These are phyloP conservation scores for Colletotrichum lentis DNA, from an alignment of 2,329 filamentous ascomycete genomes.

Conservation along the genomic window DNA sequence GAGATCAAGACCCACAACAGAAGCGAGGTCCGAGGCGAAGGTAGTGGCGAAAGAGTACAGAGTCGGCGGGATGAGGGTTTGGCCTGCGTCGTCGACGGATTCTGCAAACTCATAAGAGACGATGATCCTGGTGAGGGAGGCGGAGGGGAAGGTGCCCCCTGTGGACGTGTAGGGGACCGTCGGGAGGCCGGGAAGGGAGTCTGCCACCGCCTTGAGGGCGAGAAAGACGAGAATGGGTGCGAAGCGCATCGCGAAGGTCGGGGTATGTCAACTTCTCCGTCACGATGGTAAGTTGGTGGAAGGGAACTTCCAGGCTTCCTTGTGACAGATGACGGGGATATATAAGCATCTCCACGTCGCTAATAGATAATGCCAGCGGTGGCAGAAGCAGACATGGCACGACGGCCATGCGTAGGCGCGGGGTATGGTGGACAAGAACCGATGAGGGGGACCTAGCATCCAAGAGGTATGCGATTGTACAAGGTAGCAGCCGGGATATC, in stretches of 20 bases:
- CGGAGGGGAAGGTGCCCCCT: constrained; percentile 43
- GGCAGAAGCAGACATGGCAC: not conserved
- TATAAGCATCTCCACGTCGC: not conserved
- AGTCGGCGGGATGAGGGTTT: constrained; percentile 61
- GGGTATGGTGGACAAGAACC: not conserved
- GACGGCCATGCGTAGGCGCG: not conserved
- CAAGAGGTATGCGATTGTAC: constrained; percentile 3
- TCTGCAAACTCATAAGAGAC: constrained; percentile 55
- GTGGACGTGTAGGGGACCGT: constrained; percentile 46
- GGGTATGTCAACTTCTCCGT: not conserved
- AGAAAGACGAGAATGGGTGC: not conserved
- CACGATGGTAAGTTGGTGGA: not conserved
- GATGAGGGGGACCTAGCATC: constrained; percentile 7
- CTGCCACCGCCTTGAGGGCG: not conserved
- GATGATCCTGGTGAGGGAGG: constrained; percentile 48
- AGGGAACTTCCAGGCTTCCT: not conserved
- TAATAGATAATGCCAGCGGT: not conserved
- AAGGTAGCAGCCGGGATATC: constrained; percentile 8
- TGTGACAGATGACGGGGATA: fast-evolving
- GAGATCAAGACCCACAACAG: constrained; percentile 45
- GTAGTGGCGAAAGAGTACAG: constrained; percentile 56
- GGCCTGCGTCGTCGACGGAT: constrained; percentile 53
- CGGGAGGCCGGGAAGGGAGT: constrained; percentile 44
- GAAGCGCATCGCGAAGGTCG: constrained; percentile 14
- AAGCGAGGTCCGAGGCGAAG: constrained; percentile 51